Evolutionary conservation across 441 rosid species (phyloP), one percentile per base, ranked within the genome.

Genomic region (Pelargonium myrrhifolium): DNA sequence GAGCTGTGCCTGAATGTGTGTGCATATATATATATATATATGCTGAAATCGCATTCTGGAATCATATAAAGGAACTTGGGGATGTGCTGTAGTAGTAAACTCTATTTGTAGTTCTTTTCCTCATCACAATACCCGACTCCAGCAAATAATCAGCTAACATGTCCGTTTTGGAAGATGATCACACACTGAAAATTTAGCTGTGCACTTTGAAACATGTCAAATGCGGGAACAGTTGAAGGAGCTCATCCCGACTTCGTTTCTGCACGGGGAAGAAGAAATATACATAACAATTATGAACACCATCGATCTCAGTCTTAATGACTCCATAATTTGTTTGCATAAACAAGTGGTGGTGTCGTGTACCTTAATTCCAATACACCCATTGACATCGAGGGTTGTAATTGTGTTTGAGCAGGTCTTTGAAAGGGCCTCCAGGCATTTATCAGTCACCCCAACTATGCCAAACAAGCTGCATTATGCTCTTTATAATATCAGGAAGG

Each of bases 281-380:
- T 28, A 12, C 1, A 35, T 24, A 17, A 35, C 35, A 22, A 53
- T 45, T 45, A 42, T 35, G 15, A n/a, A 64, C 63, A 17, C 17
- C 35, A 15, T 67, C 26, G 35, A 1, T 28, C 4, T 28, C 35
- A 28, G 35, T 28, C 35, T 3, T 28, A 28, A 28, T 3, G 4
- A 28, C 35, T 28, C 35, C 9, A 6, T 15, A 15, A n/a, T 2
- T 51, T 15, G 58, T 51, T 14, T 15, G 69, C 21, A 60, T 45
- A 8, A 2, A 53, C 26, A 76, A 61, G 70, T 39, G 49, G 70
- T 39, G 49, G 9, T 71, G 60, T 28, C 40, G 26, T 64, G 21
- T 76, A 88, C 97, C 89, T 93, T 93, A 72, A 93, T 87, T 77
- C 89, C 85, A 49, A 85, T 81, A 74, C 98, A 93, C 68, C 97